Base-by-base conservation (phyloP, 192 early-diverging fungal species). In the Rhizophagus clarus region DNA sequence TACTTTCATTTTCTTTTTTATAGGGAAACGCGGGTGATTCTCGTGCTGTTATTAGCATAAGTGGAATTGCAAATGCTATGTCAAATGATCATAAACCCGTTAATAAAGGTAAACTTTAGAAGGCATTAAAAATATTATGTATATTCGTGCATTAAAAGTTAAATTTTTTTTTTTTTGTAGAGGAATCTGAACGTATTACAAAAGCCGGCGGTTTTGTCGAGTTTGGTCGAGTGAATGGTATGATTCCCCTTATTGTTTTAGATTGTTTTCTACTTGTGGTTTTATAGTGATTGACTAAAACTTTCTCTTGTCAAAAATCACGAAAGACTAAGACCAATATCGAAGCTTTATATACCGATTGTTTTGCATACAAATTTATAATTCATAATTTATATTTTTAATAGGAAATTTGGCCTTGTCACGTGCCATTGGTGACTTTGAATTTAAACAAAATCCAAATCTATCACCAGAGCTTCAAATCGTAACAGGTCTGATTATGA, bases 141-240 rank as follows among this genome's bases (percentile, higher is more conserved):
- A 28, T 62, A 56, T 87, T 24, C n/a, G n/a, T n/a, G n/a, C n/a
- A n/a, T n/a, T n/a, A n/a, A n/a, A n/a, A n/a, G n/a, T 31, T 14
- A 24, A 56, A 42, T 31, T 10, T 24, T 60, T 37, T 26, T 42
- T 37, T 26, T 28, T 63, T 49, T 47, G 8, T 80, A 85, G 88
- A 83, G 42, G 98, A 99, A 87, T 88, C 90, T 26, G 81, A 90
- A 67, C 93, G 98, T 79, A 99, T 99, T 81, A 86, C 85, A 61
- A 89, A 89, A 5, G 97, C 94, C 45, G 98, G 98, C 72, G 97
- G 97, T 10, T 99, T 97, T 88, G 97, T 99, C 31, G 97, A 99
- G 84, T 98, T 94, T 89, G 96, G 97, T 1, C 92, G 98, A 75
- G 98, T 99, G 62, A 99, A 99, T 86, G 98, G 98, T 91, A 88